Base-by-base conservation (phyloP, 2,329 filamentous ascomycete genomes). In the Neurospora crassa region DNA sequence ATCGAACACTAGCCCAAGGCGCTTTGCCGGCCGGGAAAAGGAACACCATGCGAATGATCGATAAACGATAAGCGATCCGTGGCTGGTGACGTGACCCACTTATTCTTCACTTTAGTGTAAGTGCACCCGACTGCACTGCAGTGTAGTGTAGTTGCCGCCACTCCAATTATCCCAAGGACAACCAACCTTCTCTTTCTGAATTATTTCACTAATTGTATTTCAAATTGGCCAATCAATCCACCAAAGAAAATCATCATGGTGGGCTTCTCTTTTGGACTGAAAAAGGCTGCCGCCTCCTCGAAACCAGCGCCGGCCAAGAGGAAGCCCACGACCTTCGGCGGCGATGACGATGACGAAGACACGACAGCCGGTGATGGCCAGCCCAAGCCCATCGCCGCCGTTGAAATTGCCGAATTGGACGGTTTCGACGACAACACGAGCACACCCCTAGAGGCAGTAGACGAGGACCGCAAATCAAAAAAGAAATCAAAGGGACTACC, bases 381-480 rank as follows among this genome's bases (percentile, higher is more conserved):
- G 16, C 59, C 78, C 6, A 75, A 76, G 53, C 78, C 79, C 24
- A 78, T 78, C 20, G 83, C 83, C 69, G 80, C 82, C 29, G 85
- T 90, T 74, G 83, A 86, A 68, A 89, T 92, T 75, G 87, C 83
- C 69, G 89, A 90, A 75, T 82, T 91, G 70, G 85, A 88, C 73
- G 85, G 86, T 69, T 83, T 86, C 40, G 79, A 80, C 43, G 76
- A 76, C 68, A 70, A 78, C 45, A 69, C 78, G 37, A 72, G 76
- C 24, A 76, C 72, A 70, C 53, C 71, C 11, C 72, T 74, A 40
- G 45, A 34, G 7, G n/a, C 10, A 34, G 63, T 59, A 43, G 40
- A 69, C 40, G 67, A 47, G 14, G 74, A 73, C 40, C 40, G 40
- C 20, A 63, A 40, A 18, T 18, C 20, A 18, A 74, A 73, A 71